Base-by-base conservation (phyloP, 352 stramenopile species). In the Globisporangium uncinulatum region DNA sequence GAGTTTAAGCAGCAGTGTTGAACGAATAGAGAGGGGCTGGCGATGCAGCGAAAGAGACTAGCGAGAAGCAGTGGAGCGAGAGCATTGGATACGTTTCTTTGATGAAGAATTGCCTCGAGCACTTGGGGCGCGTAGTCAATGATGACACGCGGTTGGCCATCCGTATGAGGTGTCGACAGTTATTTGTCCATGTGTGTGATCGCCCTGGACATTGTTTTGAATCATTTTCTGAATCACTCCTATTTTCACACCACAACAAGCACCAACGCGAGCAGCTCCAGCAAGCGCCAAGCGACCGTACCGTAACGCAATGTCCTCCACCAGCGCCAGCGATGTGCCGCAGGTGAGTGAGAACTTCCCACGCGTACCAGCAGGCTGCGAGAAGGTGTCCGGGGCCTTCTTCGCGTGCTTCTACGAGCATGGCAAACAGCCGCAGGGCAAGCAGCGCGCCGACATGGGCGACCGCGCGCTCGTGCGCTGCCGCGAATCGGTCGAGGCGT, bases 391-490 rank as follows among this genome's bases (percentile, higher is more conserved):
- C 31, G 77, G 82, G 50, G 67, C 62, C 42, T 94, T 94, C 70
- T 94, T 94, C 60, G 65, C 71, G 50, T 94, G 84, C 61, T 87
- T 94, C 52, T 88, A 94, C 68, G 71, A 83, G 56, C 63, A 94
- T 51, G 84, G 84, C 63, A 94, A 92, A 67, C 79, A 89, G 62
- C 66, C 68, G 3, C 63, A 72, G 52, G 78, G 73, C 45, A 50
- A 71, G 62, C 67, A 63, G 19, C 74, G 88, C 63, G 61, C 80
- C 9, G 76, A 89, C 37, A 70, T 86, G 54, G 84, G 79, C 59
- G 85, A 87, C 65, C 75, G 69, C 32, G 83, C 78, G 49, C 69
- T 94, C 51, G 60, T 62, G 32, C 66, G 54, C 54, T 94, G 84
- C 71, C 76, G 70, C 51, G 58, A 70, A 54, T 67, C 69, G 4